These are phyloP conservation scores for Kazachstania taianensis DNA, from an alignment of 805 yeast species.

Conservation along the genomic window DNA sequence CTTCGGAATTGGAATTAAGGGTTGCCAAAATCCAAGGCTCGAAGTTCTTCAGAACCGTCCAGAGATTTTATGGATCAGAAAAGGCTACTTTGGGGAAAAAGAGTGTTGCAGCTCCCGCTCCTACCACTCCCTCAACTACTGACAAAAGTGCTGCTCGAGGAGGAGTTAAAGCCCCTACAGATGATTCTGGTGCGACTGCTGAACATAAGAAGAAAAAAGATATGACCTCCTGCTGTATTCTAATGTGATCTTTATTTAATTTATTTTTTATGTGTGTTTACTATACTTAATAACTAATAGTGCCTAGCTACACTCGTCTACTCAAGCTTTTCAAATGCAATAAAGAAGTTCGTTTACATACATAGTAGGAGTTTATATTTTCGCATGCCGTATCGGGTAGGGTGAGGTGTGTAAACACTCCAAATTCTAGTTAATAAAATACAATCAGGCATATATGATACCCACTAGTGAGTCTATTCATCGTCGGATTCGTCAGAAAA, in stretches of 20 bases:
- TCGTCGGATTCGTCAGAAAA: conserved; percentile 29
- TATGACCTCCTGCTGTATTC: neutral
- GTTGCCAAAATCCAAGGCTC: conserved; percentile 62
- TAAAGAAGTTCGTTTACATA: no score
- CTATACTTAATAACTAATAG: no score
- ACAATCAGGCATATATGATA: no score
- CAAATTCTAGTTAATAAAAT: no score
- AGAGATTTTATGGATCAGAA: conserved; percentile 20
- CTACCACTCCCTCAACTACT: neutral
- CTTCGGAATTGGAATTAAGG: conserved; percentile 51
- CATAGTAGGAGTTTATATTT: no score
- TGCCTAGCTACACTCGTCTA: no score
- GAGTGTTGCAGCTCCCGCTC: neutral
- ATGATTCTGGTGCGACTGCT: neutral
- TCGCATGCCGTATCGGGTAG: no score
- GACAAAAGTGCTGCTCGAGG: neutral
- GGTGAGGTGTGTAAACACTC: no score
- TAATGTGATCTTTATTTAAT: neutral
- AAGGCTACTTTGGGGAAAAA: neutral
- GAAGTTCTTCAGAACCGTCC: conserved; percentile 42
- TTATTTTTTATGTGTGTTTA: no score
- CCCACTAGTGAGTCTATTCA: no score
- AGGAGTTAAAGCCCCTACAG: neutral
- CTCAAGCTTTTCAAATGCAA: no score
- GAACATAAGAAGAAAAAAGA: neutral